Evolutionary conservation across 768 basidiomycete genomes (phyloP), one percentile per base, ranked within the genome.

Genomic region (Tremella mesenterica): DNA sequence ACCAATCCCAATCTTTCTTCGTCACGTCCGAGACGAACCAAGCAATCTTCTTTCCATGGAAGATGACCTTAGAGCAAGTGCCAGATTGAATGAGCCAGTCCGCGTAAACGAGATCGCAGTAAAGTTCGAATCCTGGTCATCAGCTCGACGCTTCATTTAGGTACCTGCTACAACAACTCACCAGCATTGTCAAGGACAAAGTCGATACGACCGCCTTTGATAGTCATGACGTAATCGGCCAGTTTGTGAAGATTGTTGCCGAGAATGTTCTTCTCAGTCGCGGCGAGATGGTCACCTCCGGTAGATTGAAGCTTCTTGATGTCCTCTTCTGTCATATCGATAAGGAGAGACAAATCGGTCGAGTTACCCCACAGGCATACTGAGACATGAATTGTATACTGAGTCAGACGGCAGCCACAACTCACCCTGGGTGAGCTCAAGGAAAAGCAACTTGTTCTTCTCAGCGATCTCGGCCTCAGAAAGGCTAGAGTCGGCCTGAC

Each of bases 311-410:
- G 79, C 43, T 85, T 81, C 72, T 90, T 91, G 76, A 96, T 95
- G 72, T 95, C 91, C 27, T 95, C 91, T 74, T 96, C 92, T 6
- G 86, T 86, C 91, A 95, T 93, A 75, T 96, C 88, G 73, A 95
- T 96, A 54, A 95, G 79, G 31, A 96, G 79, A 2, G 90, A 93
- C 46, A 95, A 78, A 74, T 95, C 92, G 46, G 92, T 96, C 8
- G 91, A 90, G 75, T 96, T 95, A 14, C 92, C 92, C 91, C 91
- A 95, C 12, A 93, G 79, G 69, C 90, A 93, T 48, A 95, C 89
- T 88, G 45, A n/a, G 29, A 20, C n/a, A 16, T 53, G 27, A 56
- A 55, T 43, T 20, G 23, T 13, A 4, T 1, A 8, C 39, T 27
- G 44, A n/a, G 30, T 44, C 16, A 33, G 30, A 28, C 43, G 5